Evolutionary conservation across 2,329 filamentous ascomycete species (phyloP), one percentile per base, ranked within the genome.

Genomic region (Colletotrichum lindemuthianum): DNA sequence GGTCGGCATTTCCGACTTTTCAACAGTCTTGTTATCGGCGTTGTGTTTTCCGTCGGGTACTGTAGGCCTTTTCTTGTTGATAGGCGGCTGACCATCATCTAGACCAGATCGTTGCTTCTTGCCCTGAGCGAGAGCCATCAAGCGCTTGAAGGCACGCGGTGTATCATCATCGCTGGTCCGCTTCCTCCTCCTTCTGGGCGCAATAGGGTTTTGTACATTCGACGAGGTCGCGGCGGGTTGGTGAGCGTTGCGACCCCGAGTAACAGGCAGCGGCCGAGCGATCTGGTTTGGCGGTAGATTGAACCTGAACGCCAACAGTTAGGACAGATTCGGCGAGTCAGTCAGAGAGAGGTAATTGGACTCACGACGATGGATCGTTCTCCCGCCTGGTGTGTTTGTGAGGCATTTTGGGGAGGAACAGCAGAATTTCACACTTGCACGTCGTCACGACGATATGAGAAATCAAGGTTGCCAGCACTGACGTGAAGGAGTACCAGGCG

Each of bases 81-180:
- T 57, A 10, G 24, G 24, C 24, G 43, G 40, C 10, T 81, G 73
- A n/a, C 92, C 92, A 68, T 96, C 87, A 73, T 97, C 90, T 8
- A 96, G 81, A 7, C 90, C 89, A 9, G 84, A 86, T 6, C 84
- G 83, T 9, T 84, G 76, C 65, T 83, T 86, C 72, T 88, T 89
- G n/a, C 87, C 84, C 13, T 81, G 77, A 44, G 90, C 86, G 69
- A 89, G 86, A 39, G 91, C 88, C 91, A 98, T 96, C 67, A 98
- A 80, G 11, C 93, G 89, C 67, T 88, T 87, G 77, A 99, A 99
- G 1, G 91, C 92, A 69, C 92, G 91, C 0, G 96, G 96, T 1
- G 92, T 94, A 78, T 98, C 96, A 75, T 97, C 89, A 43, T 85
- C 81, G 36, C 75, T 76, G 54, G 64, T 78, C 78, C 79, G 80